Base-by-base conservation (phyloP, 345 rosid species). In the Lenwebbia sp. region DNA sequence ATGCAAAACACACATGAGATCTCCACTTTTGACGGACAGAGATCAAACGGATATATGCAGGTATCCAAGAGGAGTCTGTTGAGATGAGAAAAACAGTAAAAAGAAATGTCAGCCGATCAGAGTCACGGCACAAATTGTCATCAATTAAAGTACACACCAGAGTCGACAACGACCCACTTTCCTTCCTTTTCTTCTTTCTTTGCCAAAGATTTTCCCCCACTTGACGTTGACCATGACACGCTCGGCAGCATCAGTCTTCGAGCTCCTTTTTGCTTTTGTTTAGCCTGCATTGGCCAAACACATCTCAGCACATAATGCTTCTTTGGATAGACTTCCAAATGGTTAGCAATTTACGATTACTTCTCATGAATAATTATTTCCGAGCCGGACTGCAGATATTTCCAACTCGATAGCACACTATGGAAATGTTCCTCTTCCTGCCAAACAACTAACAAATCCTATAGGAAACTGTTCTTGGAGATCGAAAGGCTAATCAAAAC, bases 101-200 rank as follows among this genome's bases (percentile, higher is more conserved):
- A 81, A 7, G 70, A 19, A 33, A 58, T 40, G 23, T 2, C 78
- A 1, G 4, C 78, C 23, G 1, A 30, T 15, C 44, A 65, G 76
- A 17, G 44, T 65, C 25, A 65, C 6, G 2, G 44, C 78, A 17
- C 44, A 21, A 65, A 65, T 65, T 65, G 25, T 40, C 44, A 65
- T 65, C 78, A 33, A 65, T 65, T 33, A 21, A 13, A 86, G 82
- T 85, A 87, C 94, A 60, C 74, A 97, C 99, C 99, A 4, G 94
- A 96, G 88, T 95, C 98, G 5, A 96, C 83, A 7, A 97, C 94
- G 55, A 97, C 89, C 99, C 99, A 97, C 86, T 96, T 96, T 82
- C 95, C 98, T 37, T 91, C 91, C 84, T 93, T 93, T 84, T 89
- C 91, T 11, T 98, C 98, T 89, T 96, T 92, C 17, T 65, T 65